Base-by-base conservation (phyloP, 768 basidiomycete species). In the Leccinum truebloodii region DNA sequence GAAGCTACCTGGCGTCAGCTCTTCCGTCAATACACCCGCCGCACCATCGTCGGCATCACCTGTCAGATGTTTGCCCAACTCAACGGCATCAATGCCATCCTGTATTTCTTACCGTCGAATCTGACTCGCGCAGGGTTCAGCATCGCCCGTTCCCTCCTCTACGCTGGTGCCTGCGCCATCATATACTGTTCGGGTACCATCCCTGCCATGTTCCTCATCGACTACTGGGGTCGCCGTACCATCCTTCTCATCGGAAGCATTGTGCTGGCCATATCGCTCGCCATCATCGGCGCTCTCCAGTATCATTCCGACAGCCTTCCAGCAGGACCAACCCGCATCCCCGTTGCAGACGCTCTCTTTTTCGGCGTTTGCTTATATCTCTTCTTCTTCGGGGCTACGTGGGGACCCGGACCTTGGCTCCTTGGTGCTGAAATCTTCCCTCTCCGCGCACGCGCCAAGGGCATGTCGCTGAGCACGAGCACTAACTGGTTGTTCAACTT, bases 81-180 rank as follows among this genome's bases (percentile, higher is more conserved):
- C 69, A 83, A 84, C 65, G 82, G 83, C 22, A 82, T 84, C 70
- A 83, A 83, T 59, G 81, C 81, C 12, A 80, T 87, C 54, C 74
- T 86, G 26, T 86, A 86, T 65, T 85, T 82, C 67, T 74, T 86
- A 12, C 84, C 84, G 9, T 79, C 79, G 59, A 82, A 80, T 60
- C 73, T 84, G 60, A 77, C 79, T 5, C 78, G 81, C 22, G 79
- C 82, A 3, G 82, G 83, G 13, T 83, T 83, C 72, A 72, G 72
- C 24, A 71, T 78, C 44, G 68, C 76, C 26, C 76, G 72, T 8
- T 76, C 81, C 10, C 68, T 83, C 50, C 74, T 83, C 53, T 83
- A 78, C 61, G 76, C 81, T 2, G 78, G 79, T 30, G 76, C 77
- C 22, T 81, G 81, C 59, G 77, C 81, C 16, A 58, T 83, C 18